A percentile compares a stretch with the other conserved stretches of the same genome.
Conservation (phyloP, 2,329 filamentous ascomycete genomes). For the Capronia americana region DNA sequence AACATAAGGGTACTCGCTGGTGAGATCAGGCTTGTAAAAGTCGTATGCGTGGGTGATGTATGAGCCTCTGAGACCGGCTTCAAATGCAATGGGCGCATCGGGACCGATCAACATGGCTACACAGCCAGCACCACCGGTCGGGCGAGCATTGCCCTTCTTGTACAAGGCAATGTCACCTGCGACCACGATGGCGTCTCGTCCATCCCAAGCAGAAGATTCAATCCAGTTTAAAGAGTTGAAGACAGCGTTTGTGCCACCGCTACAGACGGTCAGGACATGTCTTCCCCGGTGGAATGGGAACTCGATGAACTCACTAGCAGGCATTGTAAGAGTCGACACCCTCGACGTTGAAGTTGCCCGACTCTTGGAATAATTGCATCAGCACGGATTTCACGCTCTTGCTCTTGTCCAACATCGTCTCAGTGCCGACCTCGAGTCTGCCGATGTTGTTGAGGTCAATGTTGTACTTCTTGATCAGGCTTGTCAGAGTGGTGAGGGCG, state of each 20-base stretch:
- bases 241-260: slow-evolving; percentile 79
- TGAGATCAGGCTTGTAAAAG: slow-evolving; percentile 89
- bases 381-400: slow-evolving; percentile 89
- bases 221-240: slow-evolving; percentile 87
- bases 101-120: slow-evolving; percentile 81
- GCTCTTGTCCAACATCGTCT: slow-evolving; percentile 86
- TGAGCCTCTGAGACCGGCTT: slow-evolving; percentile 78
- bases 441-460: slow-evolving; percentile 79
- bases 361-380: slow-evolving; percentile 78
- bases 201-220: slow-evolving; percentile 86
- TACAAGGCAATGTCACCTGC: slow-evolving; percentile 85
- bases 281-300: not conserved
- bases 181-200: slow-evolving; percentile 78
- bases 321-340: slow-evolving; percentile 84
- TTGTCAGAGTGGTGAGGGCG: slow-evolving; percentile 76
- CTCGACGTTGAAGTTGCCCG: slow-evolving; percentile 81
- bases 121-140: slow-evolving; percentile 79
- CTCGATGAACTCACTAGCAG: slow-evolving; percentile 62
- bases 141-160: slow-evolving; percentile 80
- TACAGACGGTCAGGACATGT: slow-evolving; percentile 23
- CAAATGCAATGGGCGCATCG: slow-evolving; percentile 75
- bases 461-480: slow-evolving; percentile 81
- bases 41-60: slow-evolving; percentile 87
- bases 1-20: slow-evolving; percentile 85
- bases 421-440: slow-evolving; percentile 82